Base-by-base conservation (phyloP, 2,329 filamentous ascomycete genomes). In the Arthrobotrys megalospora region DNA sequence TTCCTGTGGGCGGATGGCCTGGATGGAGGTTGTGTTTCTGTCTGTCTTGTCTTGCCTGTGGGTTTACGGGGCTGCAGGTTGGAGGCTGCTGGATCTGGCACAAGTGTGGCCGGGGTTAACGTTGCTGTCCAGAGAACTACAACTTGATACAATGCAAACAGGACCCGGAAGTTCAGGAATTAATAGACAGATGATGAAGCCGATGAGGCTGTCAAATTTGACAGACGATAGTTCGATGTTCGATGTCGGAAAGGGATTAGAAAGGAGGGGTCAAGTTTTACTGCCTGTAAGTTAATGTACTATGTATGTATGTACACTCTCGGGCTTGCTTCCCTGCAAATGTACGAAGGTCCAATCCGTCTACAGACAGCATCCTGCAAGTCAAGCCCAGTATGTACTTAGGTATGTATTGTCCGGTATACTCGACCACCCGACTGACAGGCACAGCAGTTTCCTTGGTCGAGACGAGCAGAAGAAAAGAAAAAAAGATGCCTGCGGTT, bases 51-150 rank as follows among this genome's bases (percentile, higher is more conserved):
- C 24, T 28, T 28, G 24, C 12, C 47, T 52, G 64, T 55, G 64
- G 53, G 64, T 53, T 66, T 75, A 67, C 62, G 60, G 62, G 70
- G 68, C 43, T 52, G 50, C 60, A 48, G 65, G 53, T 64, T 68
- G 53, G 63, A 60, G 52, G 71, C 52, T 60, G 72, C 72, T 76
- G 45, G 66, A 77, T 70, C 47, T 41, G 65, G 72, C 21, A 60
- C 24, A 63, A 38, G 28, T 64, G 21, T 64, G 43, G 24, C 64
- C 48, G n/a, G 64, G 64, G 64, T 67, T 28, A 28, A 28, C 24
- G 24, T 28, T 28, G 24, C 24, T 28, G 24, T 2, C 24, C 24
- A 28, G 24, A 28, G 2, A 28, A 28, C 24, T 28, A 28, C 24
- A 28, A 28, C 24, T 28, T 28, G 24, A 28, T 28, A 28, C 24